Evolutionary conservation across 2,329 filamentous ascomycete species (phyloP).

Genomic region (Fusarium sterilihyphosum): DNA sequence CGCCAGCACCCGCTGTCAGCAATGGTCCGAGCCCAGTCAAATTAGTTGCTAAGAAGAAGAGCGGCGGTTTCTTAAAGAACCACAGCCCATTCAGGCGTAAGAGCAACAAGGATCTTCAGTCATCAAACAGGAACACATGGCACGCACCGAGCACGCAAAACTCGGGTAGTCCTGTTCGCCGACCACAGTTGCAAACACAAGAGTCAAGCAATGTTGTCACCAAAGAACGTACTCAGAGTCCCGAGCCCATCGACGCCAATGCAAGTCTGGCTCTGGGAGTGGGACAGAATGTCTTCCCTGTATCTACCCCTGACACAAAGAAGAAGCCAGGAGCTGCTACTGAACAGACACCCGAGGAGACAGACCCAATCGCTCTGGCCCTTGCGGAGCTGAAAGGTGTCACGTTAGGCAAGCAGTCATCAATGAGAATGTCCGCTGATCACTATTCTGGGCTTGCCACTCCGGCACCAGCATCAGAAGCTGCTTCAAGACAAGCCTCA

Average conservation of each 20-base stretch:
- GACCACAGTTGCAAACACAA: slow-evolving; percentile 53
- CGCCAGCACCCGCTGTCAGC: background rate
- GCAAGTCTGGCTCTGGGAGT: slow-evolving; percentile 94
- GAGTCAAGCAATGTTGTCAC: slow-evolving; percentile 51
- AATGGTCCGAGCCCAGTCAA: slow-evolving; percentile 64
- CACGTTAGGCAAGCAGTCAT: slow-evolving; percentile 78
- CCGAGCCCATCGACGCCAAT: slow-evolving; percentile 88
- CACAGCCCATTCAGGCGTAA: slow-evolving; percentile 93
- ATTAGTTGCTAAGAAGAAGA: slow-evolving; percentile 74
- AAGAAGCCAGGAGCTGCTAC: slow-evolving; percentile 41
- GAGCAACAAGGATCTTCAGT: slow-evolving; percentile 77
- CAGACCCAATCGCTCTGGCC: slow-evolving; percentile 90
- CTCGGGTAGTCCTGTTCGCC: slow-evolving; percentile 48
- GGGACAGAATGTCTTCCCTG: slow-evolving; percentile 95
- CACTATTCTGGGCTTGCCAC: slow-evolving; percentile 93
- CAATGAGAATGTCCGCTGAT: slow-evolving; percentile 90
- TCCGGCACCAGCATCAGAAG: slow-evolving; percentile 68
- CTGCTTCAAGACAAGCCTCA: slow-evolving; percentile 31
- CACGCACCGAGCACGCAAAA: slow-evolving; percentile 51
- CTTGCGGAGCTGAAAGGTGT: slow-evolving; percentile 92
- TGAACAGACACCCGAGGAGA: slow-evolving; percentile 64
- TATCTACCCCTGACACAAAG: slow-evolving; percentile 78
- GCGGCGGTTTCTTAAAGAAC: slow-evolving; percentile 91
- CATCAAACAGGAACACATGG: slow-evolving; percentile 69
- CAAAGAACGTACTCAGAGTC: slow-evolving; percentile 67